Evolutionary conservation across 2,329 filamentous ascomycete species (phyloP), one percentile per base, ranked within the genome.

Genomic region (Claviceps pazoutovae): DNA sequence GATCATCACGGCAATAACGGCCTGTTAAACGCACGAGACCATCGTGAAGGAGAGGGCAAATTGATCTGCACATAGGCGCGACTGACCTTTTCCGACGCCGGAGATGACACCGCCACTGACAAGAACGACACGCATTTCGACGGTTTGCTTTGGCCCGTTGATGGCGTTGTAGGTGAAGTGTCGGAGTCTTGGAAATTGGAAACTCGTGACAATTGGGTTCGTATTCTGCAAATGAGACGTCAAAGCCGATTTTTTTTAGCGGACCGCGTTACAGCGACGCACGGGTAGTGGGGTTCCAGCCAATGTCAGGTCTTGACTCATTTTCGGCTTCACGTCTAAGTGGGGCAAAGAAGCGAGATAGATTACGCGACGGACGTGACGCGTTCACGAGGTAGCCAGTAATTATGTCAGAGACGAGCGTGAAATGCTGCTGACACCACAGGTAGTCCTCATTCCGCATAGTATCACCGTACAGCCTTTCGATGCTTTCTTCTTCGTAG

Each of bases 31-130:
- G 43, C 26, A 38, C 13, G 46, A 21, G 14, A 16, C n/a, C 11
- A 9, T 48, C 16, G 36, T 34, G 13, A 36, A 19, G 37, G 17
- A 17, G 17, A 19, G 13, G 14, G 46, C 36, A 23, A 13, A 30
- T 23, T 38, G 13, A 36, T 13, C 17, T 36, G 5, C 21, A 21
- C 14, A 19, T 21, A 36, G 3, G 21, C 3, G 30, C 3, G 34
- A 52, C 53, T 38, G 80, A 68, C 84, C 72, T 62, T 82, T 79
- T 58, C 76, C 76, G 61, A 79, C 75, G 55, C 77, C 77, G 58
- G 74, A 77, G 60, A 80, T 80, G 55, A 77, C 74, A 65, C 74
- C 73, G 57, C 60, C 59, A 54, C 56, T 59, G 41, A 62, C 60
- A 23, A 64, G 57, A 57, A 62, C 62, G 34, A 59, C 56, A 56